phyloP scores from a whole-genome alignment of 2,329 filamentous ascomycete genomes.

The Cladobotryum mycophilum region DNA sequence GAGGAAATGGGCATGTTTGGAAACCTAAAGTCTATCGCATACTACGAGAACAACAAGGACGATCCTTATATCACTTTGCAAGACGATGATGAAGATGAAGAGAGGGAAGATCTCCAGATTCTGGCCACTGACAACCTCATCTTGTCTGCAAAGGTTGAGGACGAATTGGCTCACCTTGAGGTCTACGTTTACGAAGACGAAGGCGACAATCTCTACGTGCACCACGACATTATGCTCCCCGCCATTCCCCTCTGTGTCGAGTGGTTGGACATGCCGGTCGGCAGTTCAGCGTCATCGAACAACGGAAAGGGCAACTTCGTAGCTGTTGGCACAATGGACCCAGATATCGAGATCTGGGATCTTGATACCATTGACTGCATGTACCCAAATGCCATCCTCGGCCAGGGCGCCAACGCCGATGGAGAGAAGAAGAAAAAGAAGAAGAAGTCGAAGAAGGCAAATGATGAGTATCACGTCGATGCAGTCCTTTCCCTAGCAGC shows the following conservation, averaged over 20 bases:
- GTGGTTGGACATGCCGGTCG: conserved; percentile 90
- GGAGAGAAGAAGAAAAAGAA: conserved; percentile 66
- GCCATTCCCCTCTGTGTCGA: conserved; percentile 93
- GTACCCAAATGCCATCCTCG: conserved; percentile 95
- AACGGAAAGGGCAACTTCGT: conserved; percentile 81
- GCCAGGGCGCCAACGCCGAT: conserved; percentile 56
- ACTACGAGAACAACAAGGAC: conserved; percentile 89
- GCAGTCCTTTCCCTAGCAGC: conserved; percentile 85
- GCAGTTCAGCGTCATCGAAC: conserved; percentile 56
- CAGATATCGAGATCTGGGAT: conserved; percentile 98
- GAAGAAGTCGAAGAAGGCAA: conserved; percentile 88
- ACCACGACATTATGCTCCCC: conserved; percentile 98
- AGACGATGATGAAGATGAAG: conserved; percentile 69
- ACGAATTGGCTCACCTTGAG: conserved; percentile 93
- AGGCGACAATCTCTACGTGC: conserved; percentile 94
- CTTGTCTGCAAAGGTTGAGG: conserved; percentile 87
- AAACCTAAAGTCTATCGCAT: conserved; percentile 87
- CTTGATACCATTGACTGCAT: conserved; percentile 93
- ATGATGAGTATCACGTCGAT: conserved; percentile 90
- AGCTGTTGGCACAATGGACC: conserved; percentile 93
- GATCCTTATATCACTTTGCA: conserved; percentile 94
- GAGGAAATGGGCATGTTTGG: conserved; percentile 88
- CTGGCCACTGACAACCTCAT: conserved; percentile 88
- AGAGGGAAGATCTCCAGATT: conserved; percentile 89
- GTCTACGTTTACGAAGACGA: conserved; percentile 96